Evolutionary conservation across 129 eudicot species (phyloP), one percentile per base, ranked within the genome.

Genomic region (Artemisia tridentata): DNA sequence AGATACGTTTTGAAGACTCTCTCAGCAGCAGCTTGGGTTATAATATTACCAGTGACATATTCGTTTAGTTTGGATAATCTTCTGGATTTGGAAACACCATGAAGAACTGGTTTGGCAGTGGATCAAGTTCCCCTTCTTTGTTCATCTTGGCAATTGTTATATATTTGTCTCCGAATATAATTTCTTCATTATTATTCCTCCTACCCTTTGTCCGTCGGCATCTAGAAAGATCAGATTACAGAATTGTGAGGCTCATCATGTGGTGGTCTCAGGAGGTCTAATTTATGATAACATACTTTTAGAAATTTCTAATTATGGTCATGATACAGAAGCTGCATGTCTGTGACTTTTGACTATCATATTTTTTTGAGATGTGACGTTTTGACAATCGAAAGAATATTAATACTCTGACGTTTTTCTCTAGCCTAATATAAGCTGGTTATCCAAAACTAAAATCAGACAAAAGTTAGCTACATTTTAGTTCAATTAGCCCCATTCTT

Each of bases 251-350:
- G 85, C 76, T 93, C 74, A 78, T 86, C 80, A 93, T 93, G 99
- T 93, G 99, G 99, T 93, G 99, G 99, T 90, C 99, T 10, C 97
- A 90, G 96, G 99, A 74, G 70, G 29, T 21, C 54, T 59, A 7
- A 8, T 38, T 38, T 38, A 2, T 7, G 45, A 5, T 31, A 0
- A 31, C 41, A 31, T 31, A 31, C 43, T 34, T 34, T 34, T 3
- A 7, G 7, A 34, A 7, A 34, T 7, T 34, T 34, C 43, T 9
- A 34, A 34, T 5, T 34, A 34, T 0, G 43, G 43, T 7, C 7
- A 34, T 34, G 43, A 34, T 34, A 10, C 43, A 34, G 43, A 34
- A 34, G 43, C 43, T 34, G 7, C 43, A 34, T 34, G 43, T 34
- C 43, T 34, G 43, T 34, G 41, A 6, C 41, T 34, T 34, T 34